Conservation (phyloP, 2,329 filamentous ascomycete species). For the Fusarium haematococcum region DNA sequence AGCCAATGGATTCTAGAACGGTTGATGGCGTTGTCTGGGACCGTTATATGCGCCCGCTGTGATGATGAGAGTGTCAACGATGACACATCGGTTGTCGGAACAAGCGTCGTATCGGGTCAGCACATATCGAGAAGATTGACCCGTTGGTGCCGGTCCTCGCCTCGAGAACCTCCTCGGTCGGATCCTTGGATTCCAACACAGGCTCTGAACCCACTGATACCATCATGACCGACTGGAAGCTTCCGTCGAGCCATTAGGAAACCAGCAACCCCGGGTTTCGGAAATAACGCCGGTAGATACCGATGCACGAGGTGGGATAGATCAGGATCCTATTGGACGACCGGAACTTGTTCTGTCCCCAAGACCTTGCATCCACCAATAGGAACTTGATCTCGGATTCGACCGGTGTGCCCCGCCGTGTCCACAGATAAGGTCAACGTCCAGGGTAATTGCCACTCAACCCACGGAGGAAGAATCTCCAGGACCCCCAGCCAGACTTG, state of each 20-base stretch:
- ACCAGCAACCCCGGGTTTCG: not conserved
- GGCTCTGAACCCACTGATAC: not conserved
- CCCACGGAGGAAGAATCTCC: not conserved
- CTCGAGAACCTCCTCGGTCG: not conserved
- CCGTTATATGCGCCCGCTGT: not conserved
- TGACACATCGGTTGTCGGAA: not conserved
- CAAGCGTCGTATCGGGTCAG: not conserved
- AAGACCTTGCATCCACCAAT: not conserved
- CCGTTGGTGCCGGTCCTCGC: not conserved
- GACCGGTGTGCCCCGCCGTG: not conserved
- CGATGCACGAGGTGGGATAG: not conserved
- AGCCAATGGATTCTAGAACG: not conserved
- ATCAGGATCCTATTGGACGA: not conserved
- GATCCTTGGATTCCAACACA: not conserved
- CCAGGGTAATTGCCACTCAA: not conserved
- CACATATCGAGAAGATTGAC: not conserved
- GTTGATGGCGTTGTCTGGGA: not conserved
- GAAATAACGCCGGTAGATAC: not conserved
- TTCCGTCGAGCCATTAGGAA: not conserved
- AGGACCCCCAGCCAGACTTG: not conserved
- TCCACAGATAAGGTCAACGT: not conserved
- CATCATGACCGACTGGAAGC: not conserved
- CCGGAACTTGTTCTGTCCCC: not conserved
- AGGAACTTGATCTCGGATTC: not conserved
- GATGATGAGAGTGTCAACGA: not conserved